Percentiles rank a stretch among this genome's conserved stretches.
phyloP scores from a whole-genome alignment of 2,329 filamentous ascomycete species.

The Grosmannia penicillata region DNA sequence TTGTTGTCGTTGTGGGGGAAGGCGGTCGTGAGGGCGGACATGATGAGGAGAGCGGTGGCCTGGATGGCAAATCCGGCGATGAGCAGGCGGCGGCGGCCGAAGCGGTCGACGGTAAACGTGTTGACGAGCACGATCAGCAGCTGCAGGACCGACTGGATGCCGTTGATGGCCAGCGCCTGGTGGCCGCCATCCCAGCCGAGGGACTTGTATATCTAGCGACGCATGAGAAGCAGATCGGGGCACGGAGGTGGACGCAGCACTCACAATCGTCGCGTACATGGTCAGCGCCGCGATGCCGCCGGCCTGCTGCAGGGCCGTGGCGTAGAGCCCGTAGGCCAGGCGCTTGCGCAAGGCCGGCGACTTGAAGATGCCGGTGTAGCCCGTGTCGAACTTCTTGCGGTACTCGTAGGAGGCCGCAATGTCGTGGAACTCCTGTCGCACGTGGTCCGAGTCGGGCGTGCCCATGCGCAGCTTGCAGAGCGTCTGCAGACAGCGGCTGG shows the following conservation, averaged over 20 bases:
- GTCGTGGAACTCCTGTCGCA: slow-evolving; percentile 1
- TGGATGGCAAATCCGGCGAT: slow-evolving; percentile 3
- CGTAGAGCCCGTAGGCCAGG: slow-evolving; percentile 1
- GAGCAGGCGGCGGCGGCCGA: slow-evolving; percentile 28
- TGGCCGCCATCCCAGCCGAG: slow-evolving; percentile 3
- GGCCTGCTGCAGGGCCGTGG: slow-evolving; percentile 2
- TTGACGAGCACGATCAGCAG: slow-evolving; percentile 33
- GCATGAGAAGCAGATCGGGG: neutral
- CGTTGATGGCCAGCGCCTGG: slow-evolving; percentile 2
- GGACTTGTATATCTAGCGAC: slow-evolving; percentile 3
- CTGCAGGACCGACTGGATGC: slow-evolving; percentile 3
- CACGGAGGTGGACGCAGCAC: neutral
- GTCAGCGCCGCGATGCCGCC: slow-evolving; percentile 2
- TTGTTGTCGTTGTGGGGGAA: slow-evolving; percentile 16
- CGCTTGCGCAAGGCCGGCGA: slow-evolving; percentile 1
- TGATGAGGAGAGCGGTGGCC: neutral
- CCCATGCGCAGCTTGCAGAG: slow-evolving; percentile 4
- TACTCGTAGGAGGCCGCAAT: slow-evolving; percentile 1
- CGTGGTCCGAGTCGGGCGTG: slow-evolving; percentile 1
- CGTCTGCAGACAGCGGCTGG: neutral
- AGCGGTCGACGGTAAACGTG: slow-evolving; percentile 19
- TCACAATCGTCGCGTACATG: slow-evolving; percentile 2
- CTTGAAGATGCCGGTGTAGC: slow-evolving; percentile 1
- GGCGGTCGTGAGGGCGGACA: neutral
- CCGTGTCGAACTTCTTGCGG: neutral